Evolutionary conservation across 805 yeast genomes (phyloP).

Genomic region (Suhomyces faveliae): DNA sequence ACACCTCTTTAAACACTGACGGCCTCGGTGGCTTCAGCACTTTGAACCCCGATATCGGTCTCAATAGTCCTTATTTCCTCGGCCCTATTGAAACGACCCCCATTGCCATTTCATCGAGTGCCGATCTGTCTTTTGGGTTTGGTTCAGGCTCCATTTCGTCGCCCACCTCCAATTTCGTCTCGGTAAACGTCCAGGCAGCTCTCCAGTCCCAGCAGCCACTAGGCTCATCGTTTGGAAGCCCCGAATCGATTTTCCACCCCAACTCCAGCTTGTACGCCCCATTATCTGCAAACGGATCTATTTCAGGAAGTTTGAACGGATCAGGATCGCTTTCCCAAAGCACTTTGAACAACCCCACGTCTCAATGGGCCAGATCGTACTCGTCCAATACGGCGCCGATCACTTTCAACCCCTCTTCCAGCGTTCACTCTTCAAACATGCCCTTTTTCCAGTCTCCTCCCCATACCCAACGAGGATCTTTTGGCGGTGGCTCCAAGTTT

Average conservation of each 20-base stretch:
- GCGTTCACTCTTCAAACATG: not conserved
- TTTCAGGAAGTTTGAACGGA: not conserved
- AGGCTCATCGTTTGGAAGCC: not conserved
- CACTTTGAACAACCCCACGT: not conserved
- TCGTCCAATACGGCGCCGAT: constrained; percentile 15
- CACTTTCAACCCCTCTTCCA: constrained; percentile 5
- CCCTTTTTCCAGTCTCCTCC: constrained; percentile 7
- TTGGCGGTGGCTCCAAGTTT: constrained; percentile 1
- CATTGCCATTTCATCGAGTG: not conserved
- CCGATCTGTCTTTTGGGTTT: not conserved
- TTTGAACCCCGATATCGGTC: too few species aligned
- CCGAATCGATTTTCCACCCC: not conserved
- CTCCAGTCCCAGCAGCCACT: not conserved
- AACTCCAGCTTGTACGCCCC: not conserved
- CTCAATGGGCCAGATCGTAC: constrained; percentile 9
- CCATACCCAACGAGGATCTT: not conserved
- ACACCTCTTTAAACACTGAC: too few species aligned
- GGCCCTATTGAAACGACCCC: too few species aligned
- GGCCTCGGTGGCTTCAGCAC: too few species aligned
- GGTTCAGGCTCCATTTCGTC: not conserved
- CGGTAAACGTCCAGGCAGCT: not conserved
- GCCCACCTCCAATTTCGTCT: not conserved
- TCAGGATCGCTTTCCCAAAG: not conserved
- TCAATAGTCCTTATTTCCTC: too few species aligned
- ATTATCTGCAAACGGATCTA: not conserved